Conservation (phyloP, 2,329 filamentous ascomycete species). For the Aquanectria penicillioides region DNA sequence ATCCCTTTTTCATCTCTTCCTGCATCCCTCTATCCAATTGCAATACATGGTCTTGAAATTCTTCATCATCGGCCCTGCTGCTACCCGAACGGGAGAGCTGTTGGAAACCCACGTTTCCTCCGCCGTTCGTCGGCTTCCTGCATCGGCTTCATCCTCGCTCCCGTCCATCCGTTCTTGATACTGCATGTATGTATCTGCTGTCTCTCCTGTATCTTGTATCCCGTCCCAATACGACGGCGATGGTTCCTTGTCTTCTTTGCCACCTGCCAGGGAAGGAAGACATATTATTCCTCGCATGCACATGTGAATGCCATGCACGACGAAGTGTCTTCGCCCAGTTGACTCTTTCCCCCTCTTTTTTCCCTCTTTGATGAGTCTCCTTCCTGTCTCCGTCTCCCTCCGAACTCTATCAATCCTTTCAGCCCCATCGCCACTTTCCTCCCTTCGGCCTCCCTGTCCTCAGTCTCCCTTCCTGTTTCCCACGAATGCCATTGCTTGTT, state of each 20-base stretch:
- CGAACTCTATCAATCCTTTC: background rate
- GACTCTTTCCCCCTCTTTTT: too few relatives aligned
- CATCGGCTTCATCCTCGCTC: constrained; percentile 21
- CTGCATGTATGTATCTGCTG: background rate
- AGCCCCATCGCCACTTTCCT: background rate
- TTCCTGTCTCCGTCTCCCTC: background rate
- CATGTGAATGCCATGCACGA: too few relatives aligned
- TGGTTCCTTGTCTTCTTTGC: background rate
- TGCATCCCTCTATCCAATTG: constrained; percentile 32
- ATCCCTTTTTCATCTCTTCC: constrained; percentile 1
- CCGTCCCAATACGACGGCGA: background rate
- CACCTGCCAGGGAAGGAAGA: too few relatives aligned
- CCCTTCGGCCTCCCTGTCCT: background rate
- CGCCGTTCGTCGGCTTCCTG: constrained; percentile 33
- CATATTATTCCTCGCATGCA: too few relatives aligned
- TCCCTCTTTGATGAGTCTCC: too few relatives aligned
- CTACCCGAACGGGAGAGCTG: background rate
- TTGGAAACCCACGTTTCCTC: background rate
- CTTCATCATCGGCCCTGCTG: constrained; percentile 4
- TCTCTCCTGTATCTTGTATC: too few relatives aligned
- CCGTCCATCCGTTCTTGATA: constrained; percentile 6
- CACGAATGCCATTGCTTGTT: background rate
- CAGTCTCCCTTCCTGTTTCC: constrained; percentile 1
- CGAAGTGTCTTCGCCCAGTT: too few relatives aligned
- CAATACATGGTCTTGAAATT: constrained; percentile 28